Conservation (phyloP, 345 rosid species). For the Isatis tinctoria region DNA sequence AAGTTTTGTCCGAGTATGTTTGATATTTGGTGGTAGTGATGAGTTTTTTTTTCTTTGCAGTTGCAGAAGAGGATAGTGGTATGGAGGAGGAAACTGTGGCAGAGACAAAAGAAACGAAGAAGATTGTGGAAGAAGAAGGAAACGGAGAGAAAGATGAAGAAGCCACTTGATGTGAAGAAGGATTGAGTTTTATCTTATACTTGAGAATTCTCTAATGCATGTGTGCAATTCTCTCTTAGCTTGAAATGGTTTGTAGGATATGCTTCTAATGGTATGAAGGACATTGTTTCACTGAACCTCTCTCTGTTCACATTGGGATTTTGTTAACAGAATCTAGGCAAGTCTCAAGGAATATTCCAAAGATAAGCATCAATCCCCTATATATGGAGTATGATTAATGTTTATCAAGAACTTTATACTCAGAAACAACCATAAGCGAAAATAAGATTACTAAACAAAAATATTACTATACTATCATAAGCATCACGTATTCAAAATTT, state of each 20-base stretch:
- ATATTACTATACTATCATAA: neutral
- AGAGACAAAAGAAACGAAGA: constrained; percentile 7
- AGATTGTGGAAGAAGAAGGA: constrained; percentile 21
- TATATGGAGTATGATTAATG: too few relatives aligned
- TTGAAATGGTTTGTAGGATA: neutral
- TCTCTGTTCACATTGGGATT: neutral
- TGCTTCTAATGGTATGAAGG: neutral
- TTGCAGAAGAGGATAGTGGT: constrained; percentile 37
- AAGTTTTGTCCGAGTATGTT: neutral
- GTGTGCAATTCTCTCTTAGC: neutral
- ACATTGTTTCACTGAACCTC: neutral
- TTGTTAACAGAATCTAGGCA: neutral
- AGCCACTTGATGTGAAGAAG: constrained; percentile 5
- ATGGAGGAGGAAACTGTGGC: constrained; percentile 31
- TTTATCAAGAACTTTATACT: neutral
- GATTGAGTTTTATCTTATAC: constrained; percentile 2
- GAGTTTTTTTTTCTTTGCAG: neutral
- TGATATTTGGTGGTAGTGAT: constrained; percentile 19
- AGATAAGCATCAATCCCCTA: neutral
- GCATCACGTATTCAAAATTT: neutral
- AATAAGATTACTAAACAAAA: neutral
- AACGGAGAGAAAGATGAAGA: neutral
- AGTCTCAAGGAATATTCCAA: neutral
- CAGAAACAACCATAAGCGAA: neutral
- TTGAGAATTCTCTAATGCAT: neutral